A percentile compares a stretch with the other conserved stretches of the same genome.
Evolutionary conservation across 75 land plant genomes (phyloP).

Genomic region (Sequoia sempervirens): DNA sequence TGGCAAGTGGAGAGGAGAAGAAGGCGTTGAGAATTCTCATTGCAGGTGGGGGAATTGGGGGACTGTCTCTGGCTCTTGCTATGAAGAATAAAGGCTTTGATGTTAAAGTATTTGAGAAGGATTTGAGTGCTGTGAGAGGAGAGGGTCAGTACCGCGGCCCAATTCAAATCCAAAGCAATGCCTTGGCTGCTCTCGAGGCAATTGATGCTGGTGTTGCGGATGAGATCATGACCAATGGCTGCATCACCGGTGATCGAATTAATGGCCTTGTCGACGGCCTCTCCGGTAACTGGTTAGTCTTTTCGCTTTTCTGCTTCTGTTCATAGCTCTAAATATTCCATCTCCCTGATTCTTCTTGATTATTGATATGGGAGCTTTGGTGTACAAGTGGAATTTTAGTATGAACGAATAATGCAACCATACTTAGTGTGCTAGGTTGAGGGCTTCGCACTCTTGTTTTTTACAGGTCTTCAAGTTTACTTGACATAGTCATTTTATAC

Average conservation of each 20-base stretch:
- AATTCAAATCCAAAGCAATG: constrained; percentile 55
- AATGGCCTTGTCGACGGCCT: constrained; percentile 56
- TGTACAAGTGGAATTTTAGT: no score
- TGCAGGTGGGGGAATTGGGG: constrained; percentile 58
- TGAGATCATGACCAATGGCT: constrained; percentile 41
- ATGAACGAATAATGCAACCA: no score
- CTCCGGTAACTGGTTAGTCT: constrained; percentile 29
- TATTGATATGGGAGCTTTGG: no score
- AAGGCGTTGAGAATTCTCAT: constrained; percentile 22
- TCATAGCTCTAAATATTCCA: no score
- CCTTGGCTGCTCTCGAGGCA: constrained; percentile 48
- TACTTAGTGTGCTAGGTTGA: no score
- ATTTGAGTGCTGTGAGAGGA: constrained; percentile 47
- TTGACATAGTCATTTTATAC: neutral
- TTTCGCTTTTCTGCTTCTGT: neutral
- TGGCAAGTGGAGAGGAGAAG: neutral
- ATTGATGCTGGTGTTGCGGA: constrained; percentile 39
- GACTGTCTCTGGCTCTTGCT: constrained; percentile 47
- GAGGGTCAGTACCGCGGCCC: constrained; percentile 55
- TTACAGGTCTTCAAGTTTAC: neutral
- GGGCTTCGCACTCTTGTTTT: no score
- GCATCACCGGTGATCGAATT: constrained; percentile 49
- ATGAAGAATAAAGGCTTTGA: constrained; percentile 43
- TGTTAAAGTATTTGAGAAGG: constrained; percentile 48
- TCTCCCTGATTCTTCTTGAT: no score